phyloP scores from a whole-genome alignment of 805 yeast genomes.

The Suhomyces emberorum region DNA sequence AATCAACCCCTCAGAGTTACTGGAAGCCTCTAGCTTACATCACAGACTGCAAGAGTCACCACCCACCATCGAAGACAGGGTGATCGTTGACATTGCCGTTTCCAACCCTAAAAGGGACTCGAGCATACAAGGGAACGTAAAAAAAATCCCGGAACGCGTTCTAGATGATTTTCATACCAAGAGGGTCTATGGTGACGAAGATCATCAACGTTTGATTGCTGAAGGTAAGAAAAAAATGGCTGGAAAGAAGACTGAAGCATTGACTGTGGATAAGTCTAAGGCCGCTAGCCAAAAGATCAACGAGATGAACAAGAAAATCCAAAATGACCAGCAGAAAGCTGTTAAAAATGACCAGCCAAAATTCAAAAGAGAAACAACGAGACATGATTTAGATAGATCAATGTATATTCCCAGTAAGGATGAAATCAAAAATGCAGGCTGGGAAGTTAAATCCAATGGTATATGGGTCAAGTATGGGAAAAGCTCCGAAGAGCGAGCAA shows the following conservation, averaged over 20 bases:
- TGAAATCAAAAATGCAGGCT: conserved; percentile 39
- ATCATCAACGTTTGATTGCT: conserved; percentile 13
- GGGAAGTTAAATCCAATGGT: conserved; percentile 48
- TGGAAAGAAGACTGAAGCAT: conserved; percentile 6
- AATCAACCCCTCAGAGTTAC: conserved; percentile 1
- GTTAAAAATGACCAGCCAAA: conserved; percentile 7
- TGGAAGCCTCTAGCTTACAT: not conserved
- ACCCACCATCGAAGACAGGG: conserved; percentile 14
- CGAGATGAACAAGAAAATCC: conserved; percentile 6
- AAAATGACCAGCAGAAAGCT: conserved; percentile 7
- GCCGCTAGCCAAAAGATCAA: conserved; percentile 13
- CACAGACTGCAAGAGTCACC: not conserved
- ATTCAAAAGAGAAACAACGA: conserved; percentile 11
- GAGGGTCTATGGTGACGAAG: conserved; percentile 27
- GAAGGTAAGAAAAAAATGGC: conserved; percentile 7
- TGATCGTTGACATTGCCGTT: conserved; percentile 41
- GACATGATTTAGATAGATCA: conserved; percentile 16
- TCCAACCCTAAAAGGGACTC: conserved; percentile 30
- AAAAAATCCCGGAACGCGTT: conserved; percentile 26
- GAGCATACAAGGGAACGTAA: conserved; percentile 36
- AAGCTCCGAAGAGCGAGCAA: conserved; percentile 30
- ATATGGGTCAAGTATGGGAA: conserved; percentile 59
- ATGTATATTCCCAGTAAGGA: conserved; percentile 31
- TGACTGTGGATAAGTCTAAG: conserved; percentile 15
- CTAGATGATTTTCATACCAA: conserved; percentile 25